Percentiles rank a stretch among this genome's conserved stretches.
These are phyloP conservation scores for Acanthamoeba triangularis DNA, from an alignment of 208 protist species.

Conservation along the genomic window DNA sequence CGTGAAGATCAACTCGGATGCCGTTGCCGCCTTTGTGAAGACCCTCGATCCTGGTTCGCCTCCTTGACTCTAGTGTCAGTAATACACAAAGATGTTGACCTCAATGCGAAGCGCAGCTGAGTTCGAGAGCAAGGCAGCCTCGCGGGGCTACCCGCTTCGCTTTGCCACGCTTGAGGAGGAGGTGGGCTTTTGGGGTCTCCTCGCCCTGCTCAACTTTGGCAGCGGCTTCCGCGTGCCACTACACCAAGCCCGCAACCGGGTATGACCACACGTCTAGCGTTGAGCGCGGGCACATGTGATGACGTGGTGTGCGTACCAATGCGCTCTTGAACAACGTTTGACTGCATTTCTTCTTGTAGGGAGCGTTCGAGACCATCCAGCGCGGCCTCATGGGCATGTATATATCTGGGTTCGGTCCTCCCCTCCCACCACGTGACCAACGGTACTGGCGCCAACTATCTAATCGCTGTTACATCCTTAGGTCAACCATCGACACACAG, in stretches of 20 bases:
- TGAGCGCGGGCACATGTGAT: neutral
- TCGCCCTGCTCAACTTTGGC: constrained; percentile 83
- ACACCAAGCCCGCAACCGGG: neutral
- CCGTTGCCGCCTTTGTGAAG: neutral
- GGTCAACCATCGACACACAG: constrained; percentile 37
- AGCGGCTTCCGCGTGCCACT: constrained; percentile 49
- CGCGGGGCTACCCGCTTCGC: constrained; percentile 17
- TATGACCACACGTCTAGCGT: neutral
- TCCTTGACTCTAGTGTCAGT: neutral
- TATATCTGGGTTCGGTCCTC: constrained; percentile 18
- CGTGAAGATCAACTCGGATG: neutral
- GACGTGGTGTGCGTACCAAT: neutral
- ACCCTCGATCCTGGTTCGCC: neutral
- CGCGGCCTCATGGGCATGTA: constrained; percentile 62
- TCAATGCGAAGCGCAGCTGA: neutral
- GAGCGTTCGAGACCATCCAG: constrained; percentile 55
- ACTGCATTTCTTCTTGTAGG: neutral
- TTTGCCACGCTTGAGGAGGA: constrained; percentile 61
- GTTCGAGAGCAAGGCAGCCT: neutral
- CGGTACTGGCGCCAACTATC: neutral
- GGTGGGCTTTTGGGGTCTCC: constrained; percentile 76
- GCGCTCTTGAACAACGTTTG: neutral
- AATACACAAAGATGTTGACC: no score
- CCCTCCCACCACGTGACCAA: neutral
- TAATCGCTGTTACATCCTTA: no score